These are phyloP conservation scores for Hypericum perforatum DNA, from an alignment of 345 rosid genomes.

Conservation along the genomic window DNA sequence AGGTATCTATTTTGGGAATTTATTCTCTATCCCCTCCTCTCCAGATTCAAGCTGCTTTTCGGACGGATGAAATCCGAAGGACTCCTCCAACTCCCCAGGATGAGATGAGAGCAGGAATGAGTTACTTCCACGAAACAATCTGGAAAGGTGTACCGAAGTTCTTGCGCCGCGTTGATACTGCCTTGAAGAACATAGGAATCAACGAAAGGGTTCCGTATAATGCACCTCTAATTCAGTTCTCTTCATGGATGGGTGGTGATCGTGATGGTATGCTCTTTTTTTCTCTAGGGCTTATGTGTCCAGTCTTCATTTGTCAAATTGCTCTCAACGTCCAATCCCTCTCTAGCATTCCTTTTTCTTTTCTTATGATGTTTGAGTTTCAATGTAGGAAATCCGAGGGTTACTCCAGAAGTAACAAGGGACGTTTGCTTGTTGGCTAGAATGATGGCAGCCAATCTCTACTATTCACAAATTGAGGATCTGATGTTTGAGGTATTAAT, in stretches of 20 bases:
- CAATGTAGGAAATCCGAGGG: conserved; percentile 83
- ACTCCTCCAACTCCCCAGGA: conserved; percentile 98
- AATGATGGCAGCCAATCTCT: conserved; percentile 98
- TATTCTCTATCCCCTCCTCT: neutral
- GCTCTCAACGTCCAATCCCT: neutral
- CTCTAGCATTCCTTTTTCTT: neutral
- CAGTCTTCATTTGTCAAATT: neutral
- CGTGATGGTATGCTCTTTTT: conserved; percentile 69
- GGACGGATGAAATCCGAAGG: conserved; percentile 97
- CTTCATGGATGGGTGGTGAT: conserved; percentile 99
- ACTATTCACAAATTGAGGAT: conserved; percentile 85
- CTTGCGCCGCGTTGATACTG: conserved; percentile 96
- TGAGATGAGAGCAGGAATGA: conserved; percentile 99
- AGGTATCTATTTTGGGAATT: neutral
- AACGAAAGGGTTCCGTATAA: conserved; percentile 90
- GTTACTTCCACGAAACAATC: conserved; percentile 96
- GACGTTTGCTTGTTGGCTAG: conserved; percentile 96
- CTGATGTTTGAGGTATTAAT: conserved; percentile 85
- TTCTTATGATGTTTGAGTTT: conserved; percentile 1
- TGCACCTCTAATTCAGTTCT: conserved; percentile 95
- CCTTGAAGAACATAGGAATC: conserved; percentile 90
- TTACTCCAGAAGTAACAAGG: conserved; percentile 98
- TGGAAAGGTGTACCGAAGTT: conserved; percentile 99
- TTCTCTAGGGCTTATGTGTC: neutral
- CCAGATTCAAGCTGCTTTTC: conserved; percentile 99